Conservation (phyloP, 441 rosid species). For the Erodium trifolium region DNA sequence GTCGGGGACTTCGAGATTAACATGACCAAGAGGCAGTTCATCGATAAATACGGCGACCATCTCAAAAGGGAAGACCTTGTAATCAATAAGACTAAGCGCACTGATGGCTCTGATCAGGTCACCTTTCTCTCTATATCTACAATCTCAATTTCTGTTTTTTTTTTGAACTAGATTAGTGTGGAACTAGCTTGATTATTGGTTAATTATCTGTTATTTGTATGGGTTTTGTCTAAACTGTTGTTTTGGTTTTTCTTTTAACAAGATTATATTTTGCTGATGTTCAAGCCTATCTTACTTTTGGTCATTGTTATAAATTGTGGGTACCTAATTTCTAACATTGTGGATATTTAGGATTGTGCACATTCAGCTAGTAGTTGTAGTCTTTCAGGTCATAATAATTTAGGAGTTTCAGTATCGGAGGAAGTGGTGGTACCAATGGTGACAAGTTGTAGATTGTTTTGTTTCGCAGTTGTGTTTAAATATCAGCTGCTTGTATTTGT, state of each 20-base stretch:
- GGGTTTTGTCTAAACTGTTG: background rate
- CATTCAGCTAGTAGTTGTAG: background rate
- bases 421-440: no score
- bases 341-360: background rate
- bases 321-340: background rate
- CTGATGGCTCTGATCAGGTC: slow-evolving; percentile 59
- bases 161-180: background rate
- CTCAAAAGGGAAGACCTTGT: slow-evolving; percentile 87
- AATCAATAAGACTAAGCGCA: slow-evolving; percentile 45
- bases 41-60: slow-evolving; percentile 57
- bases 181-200: background rate
- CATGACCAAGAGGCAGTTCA: slow-evolving; percentile 44
- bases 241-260: background rate
- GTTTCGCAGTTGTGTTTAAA: background rate
- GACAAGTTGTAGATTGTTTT: background rate
- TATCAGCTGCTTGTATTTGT: background rate
- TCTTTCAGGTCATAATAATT: background rate
- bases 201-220: background rate
- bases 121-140: background rate
- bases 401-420: background rate
- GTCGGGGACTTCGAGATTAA: slow-evolving; percentile 54
- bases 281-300: background rate
- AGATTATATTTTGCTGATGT: background rate
- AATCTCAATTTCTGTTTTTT: no score
- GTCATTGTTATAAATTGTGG: background rate